Evolutionary conservation across 169 alveolate genomes (phyloP).

Genomic region (Plasmodium sp.): DNA sequence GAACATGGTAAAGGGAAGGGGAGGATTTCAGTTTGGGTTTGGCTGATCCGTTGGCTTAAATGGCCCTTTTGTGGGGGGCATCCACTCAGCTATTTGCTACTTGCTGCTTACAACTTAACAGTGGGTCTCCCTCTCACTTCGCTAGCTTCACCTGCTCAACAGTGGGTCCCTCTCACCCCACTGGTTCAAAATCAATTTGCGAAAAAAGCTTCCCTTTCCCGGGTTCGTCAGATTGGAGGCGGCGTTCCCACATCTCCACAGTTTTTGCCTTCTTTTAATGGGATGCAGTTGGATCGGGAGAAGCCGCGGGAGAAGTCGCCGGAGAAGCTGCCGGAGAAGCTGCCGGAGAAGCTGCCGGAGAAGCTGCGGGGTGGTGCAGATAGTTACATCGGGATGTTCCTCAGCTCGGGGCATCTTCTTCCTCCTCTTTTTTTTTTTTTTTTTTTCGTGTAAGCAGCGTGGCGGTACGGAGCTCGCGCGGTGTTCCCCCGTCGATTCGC

Average conservation of each 20-base stretch:
- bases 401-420: background rate
- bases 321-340: no score
- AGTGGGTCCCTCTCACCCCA: background rate
- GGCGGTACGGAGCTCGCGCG: background rate
- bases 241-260: background rate
- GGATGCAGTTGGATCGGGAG: background rate
- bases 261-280: background rate
- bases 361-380: background rate
- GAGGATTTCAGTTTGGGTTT: background rate
- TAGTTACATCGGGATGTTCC: background rate
- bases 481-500: background rate
- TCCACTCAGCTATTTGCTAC: background rate
- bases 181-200: background rate
- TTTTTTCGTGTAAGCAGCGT: background rate
- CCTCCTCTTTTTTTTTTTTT: no score
- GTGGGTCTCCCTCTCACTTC: background rate
- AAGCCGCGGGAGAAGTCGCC: no score
- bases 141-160: background rate
- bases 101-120: no score
- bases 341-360: background rate
- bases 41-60: background rate
- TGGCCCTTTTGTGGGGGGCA: background rate
- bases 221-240: background rate
- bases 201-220: background rate
- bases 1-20: conserved; percentile 24